Conservation (phyloP, 192 early-diverging fungal genomes). For the Coemansia asiatica region DNA sequence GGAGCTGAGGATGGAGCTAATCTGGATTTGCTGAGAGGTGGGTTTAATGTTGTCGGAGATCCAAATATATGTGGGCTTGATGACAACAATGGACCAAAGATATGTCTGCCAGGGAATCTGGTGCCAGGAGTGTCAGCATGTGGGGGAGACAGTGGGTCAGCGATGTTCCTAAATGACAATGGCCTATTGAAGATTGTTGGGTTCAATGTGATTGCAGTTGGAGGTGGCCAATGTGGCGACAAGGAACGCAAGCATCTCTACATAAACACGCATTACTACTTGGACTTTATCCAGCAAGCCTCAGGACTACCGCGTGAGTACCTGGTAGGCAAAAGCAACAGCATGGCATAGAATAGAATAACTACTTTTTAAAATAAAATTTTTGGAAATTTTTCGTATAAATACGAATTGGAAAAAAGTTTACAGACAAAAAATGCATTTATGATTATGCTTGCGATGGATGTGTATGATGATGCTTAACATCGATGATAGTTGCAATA, state of each 20-base stretch:
- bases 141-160: background rate
- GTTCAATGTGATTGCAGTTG: background rate
- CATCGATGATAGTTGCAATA: background rate
- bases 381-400: too few species aligned
- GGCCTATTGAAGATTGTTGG: background rate
- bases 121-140: background rate
- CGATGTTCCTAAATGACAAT: background rate
- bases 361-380: too few species aligned
- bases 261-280: background rate
- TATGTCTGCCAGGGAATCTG: background rate
- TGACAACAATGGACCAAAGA: background rate
- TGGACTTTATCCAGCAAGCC: background rate
- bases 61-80: background rate
- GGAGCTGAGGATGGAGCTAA: background rate
- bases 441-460: background rate
- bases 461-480: background rate
- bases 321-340: background rate
- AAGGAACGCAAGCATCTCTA: background rate
- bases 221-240: background rate
- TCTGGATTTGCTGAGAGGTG: background rate
- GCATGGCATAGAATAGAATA: too few species aligned
- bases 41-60: background rate
- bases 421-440: background rate
- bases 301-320: background rate
- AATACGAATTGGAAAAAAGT: too few species aligned